These are phyloP conservation scores for Psilocybe subaeruginosa DNA, from an alignment of 768 basidiomycete species.

Conservation along the genomic window DNA sequence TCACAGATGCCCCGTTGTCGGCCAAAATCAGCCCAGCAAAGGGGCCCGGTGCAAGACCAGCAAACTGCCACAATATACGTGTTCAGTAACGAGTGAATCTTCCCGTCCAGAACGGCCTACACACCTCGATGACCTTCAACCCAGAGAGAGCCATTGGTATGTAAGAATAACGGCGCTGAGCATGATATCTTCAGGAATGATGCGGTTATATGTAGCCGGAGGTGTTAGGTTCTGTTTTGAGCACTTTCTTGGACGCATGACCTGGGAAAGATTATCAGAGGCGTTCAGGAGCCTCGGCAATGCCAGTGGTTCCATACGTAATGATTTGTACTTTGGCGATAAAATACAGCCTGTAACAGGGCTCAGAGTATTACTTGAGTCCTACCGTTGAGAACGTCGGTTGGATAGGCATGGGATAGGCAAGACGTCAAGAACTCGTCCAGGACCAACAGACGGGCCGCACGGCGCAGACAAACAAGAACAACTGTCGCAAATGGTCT, in stretches of 20 bases:
- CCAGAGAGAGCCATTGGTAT: slow-evolving; percentile 49
- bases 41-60: slow-evolving; percentile 81
- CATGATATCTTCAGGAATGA: slow-evolving; percentile 12
- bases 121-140: slow-evolving; percentile 54
- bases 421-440: background rate
- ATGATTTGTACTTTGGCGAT: background rate
- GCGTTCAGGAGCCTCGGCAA: slow-evolving; percentile 9
- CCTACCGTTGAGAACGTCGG: too few species aligned
- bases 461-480: background rate
- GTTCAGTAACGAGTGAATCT: background rate
- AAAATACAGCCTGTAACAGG: background rate
- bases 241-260: slow-evolving; percentile 21
- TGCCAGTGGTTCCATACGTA: background rate
- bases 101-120: background rate
- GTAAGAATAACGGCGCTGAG: background rate
- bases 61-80: slow-evolving; percentile 55
- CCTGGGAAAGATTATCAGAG: slow-evolving; percentile 20
- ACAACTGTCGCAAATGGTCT: background rate
- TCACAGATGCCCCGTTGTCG: slow-evolving; percentile 79
- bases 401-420: too few species aligned
- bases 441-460: background rate
- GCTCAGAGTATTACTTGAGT: background rate
- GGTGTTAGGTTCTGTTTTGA: slow-evolving; percentile 24
- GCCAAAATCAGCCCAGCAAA: slow-evolving; percentile 79
- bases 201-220: slow-evolving; percentile 24